Conservation (phyloP, 306 rosid species). For the Benincasa hispida region DNA sequence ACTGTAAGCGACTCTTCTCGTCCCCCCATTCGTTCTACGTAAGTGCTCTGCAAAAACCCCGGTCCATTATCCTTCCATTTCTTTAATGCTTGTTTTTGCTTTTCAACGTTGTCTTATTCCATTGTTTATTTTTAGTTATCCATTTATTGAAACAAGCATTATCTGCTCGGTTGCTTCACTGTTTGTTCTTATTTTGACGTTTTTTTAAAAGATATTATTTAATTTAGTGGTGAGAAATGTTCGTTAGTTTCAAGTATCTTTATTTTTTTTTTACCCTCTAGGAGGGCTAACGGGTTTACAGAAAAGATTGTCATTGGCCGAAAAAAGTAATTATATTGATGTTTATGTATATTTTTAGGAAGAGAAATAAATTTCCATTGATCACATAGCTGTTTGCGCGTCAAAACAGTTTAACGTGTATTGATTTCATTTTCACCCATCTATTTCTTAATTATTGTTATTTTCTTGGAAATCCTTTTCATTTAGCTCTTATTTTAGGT, state of each 20-base stretch:
- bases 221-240: neutral
- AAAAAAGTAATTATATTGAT: neutral
- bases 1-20: constrained; percentile 14
- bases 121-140: neutral
- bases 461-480: neutral
- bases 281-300: neutral
- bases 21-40: constrained; percentile 19
- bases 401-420: too few species aligned
- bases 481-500: neutral
- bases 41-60: neutral
- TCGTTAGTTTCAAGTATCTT: neutral
- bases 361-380: too few species aligned
- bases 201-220: neutral
- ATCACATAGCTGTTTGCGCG: too few species aligned
- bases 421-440: too few species aligned
- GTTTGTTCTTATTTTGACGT: neutral
- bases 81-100: neutral
- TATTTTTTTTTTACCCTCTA: neutral
- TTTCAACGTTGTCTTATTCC: neutral
- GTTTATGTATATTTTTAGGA: neutral
- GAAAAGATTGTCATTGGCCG: neutral
- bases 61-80: neutral
- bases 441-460: too few species aligned
- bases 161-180: neutral
- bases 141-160: neutral